A percentile compares a stretch with the other conserved stretches of the same genome.
phyloP scores from a whole-genome alignment of 2,329 filamentous ascomycete species.

The Colletotrichum sp. region DNA sequence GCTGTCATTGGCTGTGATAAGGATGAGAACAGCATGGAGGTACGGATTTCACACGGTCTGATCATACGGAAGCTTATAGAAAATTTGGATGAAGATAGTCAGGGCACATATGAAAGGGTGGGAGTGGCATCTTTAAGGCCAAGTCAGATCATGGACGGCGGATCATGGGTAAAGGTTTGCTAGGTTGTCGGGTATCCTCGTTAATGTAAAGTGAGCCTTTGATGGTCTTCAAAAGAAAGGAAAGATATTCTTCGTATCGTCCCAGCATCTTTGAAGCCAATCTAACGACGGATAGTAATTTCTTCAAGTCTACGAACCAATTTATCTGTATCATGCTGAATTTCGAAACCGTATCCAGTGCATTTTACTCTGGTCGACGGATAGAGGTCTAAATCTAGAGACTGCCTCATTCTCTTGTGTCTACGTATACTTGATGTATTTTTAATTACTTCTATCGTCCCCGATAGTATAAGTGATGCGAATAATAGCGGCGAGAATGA shows the following conservation, averaged over 20 bases:
- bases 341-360: neutral
- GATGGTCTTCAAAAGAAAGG: neutral
- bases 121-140: neutral
- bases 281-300: neutral
- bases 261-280: neutral
- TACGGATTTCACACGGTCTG: neutral
- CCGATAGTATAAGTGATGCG: neutral
- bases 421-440: too few relatives aligned
- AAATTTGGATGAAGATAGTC: neutral
- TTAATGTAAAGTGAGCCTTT: neutral
- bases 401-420: too few relatives aligned
- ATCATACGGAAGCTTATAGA: neutral
- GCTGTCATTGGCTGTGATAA: neutral
- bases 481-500: neutral
- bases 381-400: too few relatives aligned
- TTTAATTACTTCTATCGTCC: too few relatives aligned
- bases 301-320: neutral
- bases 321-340: neutral
- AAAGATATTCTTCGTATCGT: neutral
- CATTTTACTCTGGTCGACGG: neutral
- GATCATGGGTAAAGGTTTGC: neutral
- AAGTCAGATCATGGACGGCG: neutral
- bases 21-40: neutral
- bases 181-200: neutral
- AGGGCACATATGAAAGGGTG: neutral